Evolutionary conservation across 352 stramenopile species (phyloP), one percentile per base, ranked within the genome.

Genomic region (Phytophthora aleatoria): DNA sequence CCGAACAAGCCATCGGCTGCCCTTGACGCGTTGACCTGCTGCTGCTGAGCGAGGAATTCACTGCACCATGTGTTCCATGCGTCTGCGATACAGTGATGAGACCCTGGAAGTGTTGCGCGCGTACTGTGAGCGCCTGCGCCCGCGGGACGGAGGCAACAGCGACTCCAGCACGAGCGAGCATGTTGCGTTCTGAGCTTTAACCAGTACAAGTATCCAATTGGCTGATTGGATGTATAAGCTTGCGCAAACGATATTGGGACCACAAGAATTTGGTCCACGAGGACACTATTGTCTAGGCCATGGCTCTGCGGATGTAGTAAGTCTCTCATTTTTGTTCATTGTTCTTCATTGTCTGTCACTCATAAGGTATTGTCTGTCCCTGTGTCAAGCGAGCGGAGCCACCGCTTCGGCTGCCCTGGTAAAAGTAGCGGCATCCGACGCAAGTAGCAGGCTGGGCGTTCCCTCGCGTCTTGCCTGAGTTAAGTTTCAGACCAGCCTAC

Each of bases 321-420:
- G 35, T 41, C 35, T 41, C 35, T 16, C 12, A 16, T 61, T 71
- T 72, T 57, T 62, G 53, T 62, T 38, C 61, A 70, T 73, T 67
- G 62, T 39, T 56, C 59, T 57, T 57, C 16, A 67, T 62, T 65
- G 57, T n/a, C 60, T 67, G 57, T 73, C 53, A 74, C 61, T 74
- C 66, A 74, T 70, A 74, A 70, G 66, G 66, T 64, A 74, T 67
- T 45, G 36, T 73, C 53, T 57, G 47, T 68, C 36, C 33, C 42
- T 61, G 33, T 41, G 28, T 48, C 15, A 44, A 70, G 60, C 49
- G 30, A 52, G 47, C 47, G 47, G 50, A 56, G 35, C 43, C 6
- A 27, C 47, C 33, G 31, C 44, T 16, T 44, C 28, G n/a, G 26
- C 11, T 51, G 30, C 24, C 12, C 31, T 52, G 38, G 53, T 68